Evolutionary conservation across 768 basidiomycete species (phyloP), one percentile per base, ranked within the genome.

Genomic region (Nidularia sp.): DNA sequence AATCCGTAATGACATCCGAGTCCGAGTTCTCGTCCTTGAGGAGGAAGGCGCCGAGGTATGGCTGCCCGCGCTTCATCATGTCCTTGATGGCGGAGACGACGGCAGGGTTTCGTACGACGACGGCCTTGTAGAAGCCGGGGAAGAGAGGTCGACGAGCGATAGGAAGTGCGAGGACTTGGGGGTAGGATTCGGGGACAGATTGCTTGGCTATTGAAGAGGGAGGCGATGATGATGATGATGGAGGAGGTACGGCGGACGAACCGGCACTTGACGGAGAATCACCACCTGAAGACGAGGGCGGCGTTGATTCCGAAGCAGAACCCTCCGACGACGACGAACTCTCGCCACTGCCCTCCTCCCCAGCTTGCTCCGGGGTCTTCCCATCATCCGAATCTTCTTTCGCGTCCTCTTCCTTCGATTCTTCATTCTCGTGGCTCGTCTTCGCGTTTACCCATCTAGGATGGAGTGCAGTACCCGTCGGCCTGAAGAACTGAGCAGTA

Each of bases 61-160:
- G 94, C 65, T 98, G 96, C 0, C 95, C 95, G 42, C 93, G 92
- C 59, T 88, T 88, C 82, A 96, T 91, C 84, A 96, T 91, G 64
- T 97, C 94, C 70, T 93, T 91, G 64, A 99, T 90, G 10, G 94
- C 93, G 6, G 86, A 83, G 36, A 98, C 93, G 33, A 99, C 96
- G 0, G 84, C 79, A 0, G 93, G 92, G 58, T 98, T 90, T 18
- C 86, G 83, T 48, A 99, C 80, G 52, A 98, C 93, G 47, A 98
- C 95, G 2, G 95, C 96, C 67, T 98, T 97, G 79, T 98, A 98
- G 70, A 98, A 97, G 32, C 94, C 93, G 3, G 96, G 96, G 73
- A 98, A 98, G 45, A 98, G 85, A 1, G 96, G 96, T 13, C 96
- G 81, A 42, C 94, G 86, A 33, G 93, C 93, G 54, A 98, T 98